Base-by-base conservation (phyloP, 345 rosid species). In the Cardamine chenopodiifolia region DNA sequence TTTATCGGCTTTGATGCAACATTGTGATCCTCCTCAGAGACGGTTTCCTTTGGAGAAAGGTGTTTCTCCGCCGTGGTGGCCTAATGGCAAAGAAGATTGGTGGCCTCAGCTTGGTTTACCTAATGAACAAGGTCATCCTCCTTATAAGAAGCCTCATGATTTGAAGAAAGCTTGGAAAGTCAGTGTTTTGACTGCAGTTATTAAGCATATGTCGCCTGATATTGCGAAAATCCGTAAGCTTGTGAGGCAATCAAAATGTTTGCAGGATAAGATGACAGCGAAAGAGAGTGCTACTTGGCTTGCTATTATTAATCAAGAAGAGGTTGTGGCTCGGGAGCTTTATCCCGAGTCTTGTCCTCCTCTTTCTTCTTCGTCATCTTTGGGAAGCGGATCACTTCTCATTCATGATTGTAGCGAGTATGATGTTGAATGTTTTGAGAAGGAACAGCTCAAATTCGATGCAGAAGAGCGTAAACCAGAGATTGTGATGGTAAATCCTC, bases 231-330 rank as follows among this genome's bases (percentile, higher is more conserved):
- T 90, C 22, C 82, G 88, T 73, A 88, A 84, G 85, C 97, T 90
- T 74, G 97, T 90, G 25, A 85, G 92, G 31, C 97, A 90, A 59
- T 88, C 94, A 2, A 90, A 90, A 45, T 90, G 97, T 76, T 79
- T 90, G 76, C 94, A 90, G 83, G 97, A 90, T 69, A 90, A 90
- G 78, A 90, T 90, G 97, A 90, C 97, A 1, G 97, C 94, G 29
- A 90, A 90, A 80, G 97, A 90, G 81, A 88, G 90, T 14, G 91
- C 92, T 20, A 90, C 90, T 37, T 90, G 97, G 97, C 78, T 87
- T 57, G 88, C 89, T 0, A 82, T 90, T 58, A 80, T 90, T 28
- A 85, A 85, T 60, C 92, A 88, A 81, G 97, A 90, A 71, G 97
- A 88, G 78, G 82, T 83, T 5, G 28, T 88, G 72, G 82, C 88